phyloP scores from a whole-genome alignment of 208 protist species.

The Leishmania tropica region DNA sequence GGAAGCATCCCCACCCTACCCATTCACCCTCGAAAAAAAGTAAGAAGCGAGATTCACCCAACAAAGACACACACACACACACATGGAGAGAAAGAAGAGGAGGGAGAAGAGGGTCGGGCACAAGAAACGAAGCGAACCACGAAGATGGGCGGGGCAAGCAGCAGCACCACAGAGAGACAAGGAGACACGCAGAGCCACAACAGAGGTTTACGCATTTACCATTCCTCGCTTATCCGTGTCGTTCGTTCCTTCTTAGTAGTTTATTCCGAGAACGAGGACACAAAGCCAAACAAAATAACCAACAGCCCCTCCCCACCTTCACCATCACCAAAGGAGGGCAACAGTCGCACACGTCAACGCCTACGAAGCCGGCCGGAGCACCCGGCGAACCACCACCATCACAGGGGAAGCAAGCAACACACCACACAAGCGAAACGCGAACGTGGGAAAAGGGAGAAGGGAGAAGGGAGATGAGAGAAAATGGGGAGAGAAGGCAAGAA shows the following conservation, averaged over 20 bases:
- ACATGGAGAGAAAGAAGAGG: background rate
- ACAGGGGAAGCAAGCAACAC: too few species aligned
- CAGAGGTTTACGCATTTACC: too few species aligned
- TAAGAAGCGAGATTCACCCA: background rate
- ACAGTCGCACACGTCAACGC: too few species aligned
- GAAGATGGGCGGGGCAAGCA: background rate
- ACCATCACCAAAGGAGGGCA: background rate
- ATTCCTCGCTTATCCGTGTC: too few species aligned
- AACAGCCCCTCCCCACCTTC: too few species aligned
- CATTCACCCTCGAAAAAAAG: too few species aligned
- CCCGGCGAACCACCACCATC: too few species aligned
- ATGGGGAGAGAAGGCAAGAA: background rate
- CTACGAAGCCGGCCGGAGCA: too few species aligned
- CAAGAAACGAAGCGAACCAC: too few species aligned
- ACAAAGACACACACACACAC: too few species aligned
- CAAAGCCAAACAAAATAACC: background rate
- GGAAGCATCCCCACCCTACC: too few species aligned
- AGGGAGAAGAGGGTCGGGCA: background rate
- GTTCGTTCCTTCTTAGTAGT: background rate
- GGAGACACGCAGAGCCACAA: too few species aligned
- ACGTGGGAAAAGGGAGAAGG: background rate
- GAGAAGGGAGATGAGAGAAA: background rate
- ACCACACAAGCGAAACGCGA: background rate
- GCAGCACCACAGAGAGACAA: background rate
- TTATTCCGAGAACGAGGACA: background rate